Evolutionary conservation across 2,329 filamentous ascomycete genomes (phyloP).

Genomic region (Aspergillus piperis): DNA sequence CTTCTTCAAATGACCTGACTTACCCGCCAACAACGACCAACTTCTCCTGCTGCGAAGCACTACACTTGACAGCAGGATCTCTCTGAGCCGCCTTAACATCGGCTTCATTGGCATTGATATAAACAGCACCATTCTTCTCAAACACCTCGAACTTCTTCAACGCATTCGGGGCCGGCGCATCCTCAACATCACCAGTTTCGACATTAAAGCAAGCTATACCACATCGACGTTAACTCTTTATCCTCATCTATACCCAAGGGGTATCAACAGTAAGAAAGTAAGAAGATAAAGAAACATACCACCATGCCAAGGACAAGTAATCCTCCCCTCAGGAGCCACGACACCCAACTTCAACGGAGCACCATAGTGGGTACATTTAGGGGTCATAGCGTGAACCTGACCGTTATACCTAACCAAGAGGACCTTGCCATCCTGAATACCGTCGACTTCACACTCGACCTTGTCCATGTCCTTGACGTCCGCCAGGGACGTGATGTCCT

Average conservation of each 20-base stretch:
- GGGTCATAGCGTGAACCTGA: slow-evolving; percentile 74
- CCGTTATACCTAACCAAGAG: slow-evolving; percentile 78
- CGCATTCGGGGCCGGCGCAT: slow-evolving; percentile 87
- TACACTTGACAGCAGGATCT: slow-evolving; percentile 72
- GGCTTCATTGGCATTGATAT: slow-evolving; percentile 76
- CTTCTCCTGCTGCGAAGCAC: slow-evolving; percentile 56
- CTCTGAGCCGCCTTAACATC: slow-evolving; percentile 75
- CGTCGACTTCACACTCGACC: slow-evolving; percentile 86
- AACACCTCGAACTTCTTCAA: slow-evolving; percentile 77
- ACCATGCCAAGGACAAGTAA: slow-evolving; percentile 97
- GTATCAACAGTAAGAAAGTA: not conserved
- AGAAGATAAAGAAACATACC: slow-evolving; percentile 59
- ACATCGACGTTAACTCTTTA: not conserved
- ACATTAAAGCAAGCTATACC: slow-evolving; percentile 86
- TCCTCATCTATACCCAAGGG: not conserved
- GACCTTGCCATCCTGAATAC: slow-evolving; percentile 81
- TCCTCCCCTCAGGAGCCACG: slow-evolving; percentile 73
- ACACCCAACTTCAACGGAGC: slow-evolving; percentile 87
- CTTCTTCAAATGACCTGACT: slow-evolving; percentile 17
- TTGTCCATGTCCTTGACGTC: slow-evolving; percentile 79
- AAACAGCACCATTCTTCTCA: slow-evolving; percentile 80
- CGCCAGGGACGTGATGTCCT: slow-evolving; percentile 68
- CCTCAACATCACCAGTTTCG: slow-evolving; percentile 87
- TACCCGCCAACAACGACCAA: slow-evolving; percentile 80
- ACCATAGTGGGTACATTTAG: slow-evolving; percentile 89